Conservation (phyloP, 2,329 filamentous ascomycete genomes). For the Arthrobotrys megalospora region DNA sequence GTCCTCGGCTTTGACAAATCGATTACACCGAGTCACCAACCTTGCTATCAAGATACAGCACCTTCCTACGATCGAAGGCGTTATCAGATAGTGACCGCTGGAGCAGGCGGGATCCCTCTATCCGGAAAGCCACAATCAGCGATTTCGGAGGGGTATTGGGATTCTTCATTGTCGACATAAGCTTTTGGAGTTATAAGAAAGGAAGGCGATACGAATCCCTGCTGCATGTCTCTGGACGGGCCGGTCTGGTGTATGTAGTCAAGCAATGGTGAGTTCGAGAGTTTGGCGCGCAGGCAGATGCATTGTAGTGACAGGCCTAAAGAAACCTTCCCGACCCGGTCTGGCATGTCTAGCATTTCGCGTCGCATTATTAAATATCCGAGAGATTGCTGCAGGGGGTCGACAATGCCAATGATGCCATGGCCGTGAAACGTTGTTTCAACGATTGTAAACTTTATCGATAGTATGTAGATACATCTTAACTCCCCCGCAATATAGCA, state of each 20-base stretch:
- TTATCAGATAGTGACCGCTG: constrained; percentile 41
- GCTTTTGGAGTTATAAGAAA: constrained; percentile 48
- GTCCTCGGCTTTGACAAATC: not conserved
- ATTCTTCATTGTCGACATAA: constrained; percentile 31
- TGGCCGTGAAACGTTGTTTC: constrained; percentile 31
- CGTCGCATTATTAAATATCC: constrained; percentile 51
- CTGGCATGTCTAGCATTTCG: constrained; percentile 40
- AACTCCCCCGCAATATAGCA: constrained; percentile 21
- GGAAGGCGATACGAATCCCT: constrained; percentile 49
- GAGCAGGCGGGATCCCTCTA: constrained; percentile 19
- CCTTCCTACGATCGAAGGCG: constrained; percentile 51
- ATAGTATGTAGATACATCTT: not conserved
- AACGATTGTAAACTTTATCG: not conserved
- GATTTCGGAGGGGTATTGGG: constrained; percentile 27
- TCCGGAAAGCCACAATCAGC: constrained; percentile 45
- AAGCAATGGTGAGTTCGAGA: not conserved
- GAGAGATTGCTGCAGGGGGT: constrained; percentile 31
- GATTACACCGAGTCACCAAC: not conserved
- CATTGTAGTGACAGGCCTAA: not conserved
- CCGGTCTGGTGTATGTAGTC: constrained; percentile 19
- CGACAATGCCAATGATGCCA: constrained; percentile 23
- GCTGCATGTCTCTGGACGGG: constrained; percentile 32
- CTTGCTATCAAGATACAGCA: constrained; percentile 17
- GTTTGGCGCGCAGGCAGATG: constrained; percentile 46
- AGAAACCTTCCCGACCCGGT: constrained; percentile 58